A percentile compares a stretch with the other conserved stretches of the same genome.
These are phyloP conservation scores for Diaporthe batatas DNA, from an alignment of 2,329 filamentous ascomycete genomes.

Conservation along the genomic window DNA sequence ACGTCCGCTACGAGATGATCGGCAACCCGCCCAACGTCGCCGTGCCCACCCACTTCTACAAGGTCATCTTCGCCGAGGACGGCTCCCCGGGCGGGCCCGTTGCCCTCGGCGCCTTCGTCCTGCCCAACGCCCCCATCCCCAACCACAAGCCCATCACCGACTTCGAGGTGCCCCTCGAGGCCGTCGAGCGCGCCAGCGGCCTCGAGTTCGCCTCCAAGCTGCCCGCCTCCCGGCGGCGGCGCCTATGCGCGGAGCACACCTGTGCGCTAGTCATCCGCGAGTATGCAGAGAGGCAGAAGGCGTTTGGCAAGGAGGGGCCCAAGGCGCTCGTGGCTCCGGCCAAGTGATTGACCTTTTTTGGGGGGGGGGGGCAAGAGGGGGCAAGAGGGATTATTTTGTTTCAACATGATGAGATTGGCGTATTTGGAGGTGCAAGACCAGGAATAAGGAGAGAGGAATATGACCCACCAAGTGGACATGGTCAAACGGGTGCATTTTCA, in stretches of 20 bases:
- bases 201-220: conserved; percentile 90
- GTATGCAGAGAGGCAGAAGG: conserved; percentile 74
- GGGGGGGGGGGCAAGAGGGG: background rate
- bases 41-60: conserved; percentile 99
- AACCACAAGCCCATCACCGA: conserved; percentile 90
- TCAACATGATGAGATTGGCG: background rate
- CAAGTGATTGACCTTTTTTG: background rate
- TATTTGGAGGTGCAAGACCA: background rate
- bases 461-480: background rate
- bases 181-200: conserved; percentile 90
- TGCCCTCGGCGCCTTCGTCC: conserved; percentile 91
- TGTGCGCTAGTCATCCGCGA: conserved; percentile 89
- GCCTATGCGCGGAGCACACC: conserved; percentile 86
- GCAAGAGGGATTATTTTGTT: background rate
- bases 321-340: conserved; percentile 38
- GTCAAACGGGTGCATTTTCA: conserved; percentile 26
- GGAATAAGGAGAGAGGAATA: too few species aligned
- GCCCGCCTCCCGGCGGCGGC: conserved; percentile 78
- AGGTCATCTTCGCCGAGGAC: conserved; percentile 97
- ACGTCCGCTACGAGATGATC: conserved; percentile 95
- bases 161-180: conserved; percentile 95
- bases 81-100: conserved; percentile 78
- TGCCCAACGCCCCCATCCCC: conserved; percentile 90
- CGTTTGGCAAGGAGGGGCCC: conserved; percentile 59
- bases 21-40: conserved; percentile 93